Evolutionary conservation across 2,329 filamentous ascomycete species (phyloP), one percentile per base, ranked within the genome.

Genomic region (Dryadomyces quercus-mongolicae): DNA sequence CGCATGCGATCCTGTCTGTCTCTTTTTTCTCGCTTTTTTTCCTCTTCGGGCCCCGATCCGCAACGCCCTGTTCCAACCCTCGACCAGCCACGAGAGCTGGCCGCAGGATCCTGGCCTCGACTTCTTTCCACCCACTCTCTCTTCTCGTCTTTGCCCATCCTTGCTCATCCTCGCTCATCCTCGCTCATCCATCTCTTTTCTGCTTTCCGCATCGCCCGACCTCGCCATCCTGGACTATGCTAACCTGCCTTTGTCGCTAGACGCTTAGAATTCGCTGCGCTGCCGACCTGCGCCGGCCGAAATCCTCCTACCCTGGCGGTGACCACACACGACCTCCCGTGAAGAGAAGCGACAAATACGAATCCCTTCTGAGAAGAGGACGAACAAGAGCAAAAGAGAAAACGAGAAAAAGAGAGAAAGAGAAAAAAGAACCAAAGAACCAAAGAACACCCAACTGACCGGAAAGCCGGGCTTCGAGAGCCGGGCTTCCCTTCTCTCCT

Each of bases 1-100:
- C 10, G 18, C 53, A 53, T 54, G 58, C 58, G 58, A 59, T 58
- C 54, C 34, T 49, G 31, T 31, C 54, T 50, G 45, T 3, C 10
- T 46, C 42, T 22, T 15, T 46, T 56, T 60, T 58, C 56, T 34
- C 15, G 20, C 44, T 22, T 55, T 53, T 43, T 18, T 18, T 13
- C 46, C 21, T 40, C 47, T 18, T 55, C 51, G 18, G 42, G 25
- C 31, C 49, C 40, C 25, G 18, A 45, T 54, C 21, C 36, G 21
- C 13, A 42, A 44, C 51, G 36, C 49, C 56, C 10, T 40, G 10
- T 12, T 40, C 4, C 10, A 5, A 12, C 10, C 36, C 36, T 40
- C 36, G 34, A 38, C 34, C n/a, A n/a, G n/a, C n/a, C 25, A 4
- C 25, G 8, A 31, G 25, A 31, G 25, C 36, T 40, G 36, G 6